Percentiles rank a stretch among this genome's conserved stretches.
Conservation (phyloP, 371 early-diverging fungal species). For the Nematocida sp. region DNA sequence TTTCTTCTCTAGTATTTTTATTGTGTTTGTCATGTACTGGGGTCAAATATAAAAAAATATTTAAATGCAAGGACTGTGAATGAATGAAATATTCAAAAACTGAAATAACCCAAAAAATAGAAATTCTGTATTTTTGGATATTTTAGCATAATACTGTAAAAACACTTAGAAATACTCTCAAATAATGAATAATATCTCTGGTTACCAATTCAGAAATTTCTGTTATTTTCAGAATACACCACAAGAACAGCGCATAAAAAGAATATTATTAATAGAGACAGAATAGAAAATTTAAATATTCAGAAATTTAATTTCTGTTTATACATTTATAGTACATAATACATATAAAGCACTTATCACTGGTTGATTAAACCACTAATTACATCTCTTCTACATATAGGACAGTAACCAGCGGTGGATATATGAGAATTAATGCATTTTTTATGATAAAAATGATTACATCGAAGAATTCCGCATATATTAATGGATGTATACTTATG, state of each 20-base stretch:
- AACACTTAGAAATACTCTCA: too few relatives aligned
- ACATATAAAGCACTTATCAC: too few relatives aligned
- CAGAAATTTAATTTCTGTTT: too few relatives aligned
- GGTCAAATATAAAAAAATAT: slow-evolving; percentile 62
- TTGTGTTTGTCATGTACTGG: slow-evolving; percentile 59
- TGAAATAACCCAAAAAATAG: not conserved
- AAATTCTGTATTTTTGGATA: too few relatives aligned
- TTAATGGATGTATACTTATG: not conserved
- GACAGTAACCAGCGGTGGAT: slow-evolving; percentile 12
- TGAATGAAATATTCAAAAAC: not conserved
- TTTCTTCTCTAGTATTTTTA: slow-evolving; percentile 59
- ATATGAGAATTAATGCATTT: slow-evolving; percentile 30
- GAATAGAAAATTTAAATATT: too few relatives aligned
- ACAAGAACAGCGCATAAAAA: too few relatives aligned
- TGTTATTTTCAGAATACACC: too few relatives aligned
- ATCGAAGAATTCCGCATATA: slow-evolving; percentile 23
- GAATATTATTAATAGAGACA: too few relatives aligned
- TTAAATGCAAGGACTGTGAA: not conserved
- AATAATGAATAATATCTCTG: too few relatives aligned
- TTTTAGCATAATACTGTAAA: too few relatives aligned
- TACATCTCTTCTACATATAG: slow-evolving; percentile 40
- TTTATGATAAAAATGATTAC: slow-evolving; percentile 41
- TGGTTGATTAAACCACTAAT: slow-evolving; percentile 30
- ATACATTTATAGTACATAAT: too few relatives aligned
- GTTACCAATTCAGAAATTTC: too few relatives aligned